These are phyloP conservation scores for Acorus calamus DNA, from an alignment of 106 monocot genomes.

Conservation along the genomic window DNA sequence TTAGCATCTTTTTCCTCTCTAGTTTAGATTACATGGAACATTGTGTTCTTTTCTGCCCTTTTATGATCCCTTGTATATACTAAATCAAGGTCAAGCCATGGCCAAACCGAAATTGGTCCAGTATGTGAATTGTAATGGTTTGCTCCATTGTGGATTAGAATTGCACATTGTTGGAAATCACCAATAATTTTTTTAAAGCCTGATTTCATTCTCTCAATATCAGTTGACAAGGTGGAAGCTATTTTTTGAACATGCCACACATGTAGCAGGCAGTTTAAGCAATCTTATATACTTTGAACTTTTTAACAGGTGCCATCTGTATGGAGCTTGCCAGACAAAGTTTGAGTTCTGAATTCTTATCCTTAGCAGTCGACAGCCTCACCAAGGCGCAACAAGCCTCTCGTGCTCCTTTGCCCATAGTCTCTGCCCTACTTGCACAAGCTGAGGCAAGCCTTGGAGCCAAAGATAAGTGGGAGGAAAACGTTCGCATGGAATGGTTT, in stretches of 20 bases:
- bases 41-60: neutral
- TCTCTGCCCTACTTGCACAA: constrained; percentile 70
- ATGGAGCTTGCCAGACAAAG: constrained; percentile 78
- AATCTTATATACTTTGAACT: constrained; percentile 1
- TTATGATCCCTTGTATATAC: neutral
- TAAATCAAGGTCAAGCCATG: too few species aligned
- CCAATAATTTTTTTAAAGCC: too few species aligned
- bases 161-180: too few species aligned
- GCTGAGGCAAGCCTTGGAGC: constrained; percentile 79
- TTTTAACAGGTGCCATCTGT: constrained; percentile 58
- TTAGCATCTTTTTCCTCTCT: constrained; percentile 1
- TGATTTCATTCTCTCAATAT: too few species aligned
- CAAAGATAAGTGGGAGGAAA: constrained; percentile 69
- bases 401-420: constrained; percentile 43
- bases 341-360: constrained; percentile 49
- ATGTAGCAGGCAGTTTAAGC: neutral
- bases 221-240: too few species aligned
- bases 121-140: too few species aligned
- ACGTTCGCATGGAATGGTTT: constrained; percentile 71
- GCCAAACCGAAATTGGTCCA: too few species aligned
- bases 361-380: constrained; percentile 47
- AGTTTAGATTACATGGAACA: neutral
- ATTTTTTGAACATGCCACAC: too few species aligned
- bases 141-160: too few species aligned
- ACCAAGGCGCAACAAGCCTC: constrained; percentile 46